These are phyloP conservation scores for Aspergillus niger DNA, from an alignment of 2,329 filamentous ascomycete genomes.

Conservation along the genomic window DNA sequence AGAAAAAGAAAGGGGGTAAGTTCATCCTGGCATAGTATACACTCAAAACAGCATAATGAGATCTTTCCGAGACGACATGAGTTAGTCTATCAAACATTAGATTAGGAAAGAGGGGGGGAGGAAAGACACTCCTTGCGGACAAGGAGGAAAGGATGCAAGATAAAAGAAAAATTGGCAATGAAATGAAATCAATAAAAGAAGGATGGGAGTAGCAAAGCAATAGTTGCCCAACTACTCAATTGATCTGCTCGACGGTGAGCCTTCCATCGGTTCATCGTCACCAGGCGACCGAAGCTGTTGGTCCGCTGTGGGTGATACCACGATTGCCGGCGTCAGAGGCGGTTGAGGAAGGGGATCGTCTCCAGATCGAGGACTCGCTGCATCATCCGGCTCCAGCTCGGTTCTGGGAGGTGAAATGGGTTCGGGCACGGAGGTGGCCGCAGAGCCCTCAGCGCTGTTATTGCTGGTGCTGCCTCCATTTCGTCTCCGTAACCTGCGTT, in stretches of 20 bases:
- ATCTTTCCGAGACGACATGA: constrained; percentile 34
- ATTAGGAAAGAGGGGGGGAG: constrained; percentile 23
- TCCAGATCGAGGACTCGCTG: constrained; percentile 26
- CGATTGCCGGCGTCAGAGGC: constrained; percentile 36
- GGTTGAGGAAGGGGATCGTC: constrained; percentile 23
- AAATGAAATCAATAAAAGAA: constrained; percentile 1
- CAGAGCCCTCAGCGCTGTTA: constrained; percentile 37
- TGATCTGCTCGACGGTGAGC: constrained; percentile 27
- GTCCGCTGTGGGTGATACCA: constrained; percentile 36
- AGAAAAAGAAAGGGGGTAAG: too few species aligned
- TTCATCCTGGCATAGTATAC: constrained; percentile 22
- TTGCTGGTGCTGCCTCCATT: constrained; percentile 51
- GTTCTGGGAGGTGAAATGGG: constrained; percentile 32
- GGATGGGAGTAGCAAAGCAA: neutral
- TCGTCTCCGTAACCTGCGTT: constrained; percentile 67
- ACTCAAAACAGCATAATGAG: constrained; percentile 18
- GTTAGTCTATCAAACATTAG: constrained; percentile 38
- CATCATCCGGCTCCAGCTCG: constrained; percentile 26
- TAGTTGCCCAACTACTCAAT: constrained; percentile 28
- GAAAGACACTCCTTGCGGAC: constrained; percentile 1
- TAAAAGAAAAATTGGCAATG: neutral
- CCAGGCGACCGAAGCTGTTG: constrained; percentile 24
- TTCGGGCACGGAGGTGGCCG: constrained; percentile 35
- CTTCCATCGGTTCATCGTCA: constrained; percentile 23
- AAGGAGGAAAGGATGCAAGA: neutral